Evolutionary conservation across 441 rosid species (phyloP), one percentile per base, ranked within the genome.

Genomic region (Omphalea diandra): DNA sequence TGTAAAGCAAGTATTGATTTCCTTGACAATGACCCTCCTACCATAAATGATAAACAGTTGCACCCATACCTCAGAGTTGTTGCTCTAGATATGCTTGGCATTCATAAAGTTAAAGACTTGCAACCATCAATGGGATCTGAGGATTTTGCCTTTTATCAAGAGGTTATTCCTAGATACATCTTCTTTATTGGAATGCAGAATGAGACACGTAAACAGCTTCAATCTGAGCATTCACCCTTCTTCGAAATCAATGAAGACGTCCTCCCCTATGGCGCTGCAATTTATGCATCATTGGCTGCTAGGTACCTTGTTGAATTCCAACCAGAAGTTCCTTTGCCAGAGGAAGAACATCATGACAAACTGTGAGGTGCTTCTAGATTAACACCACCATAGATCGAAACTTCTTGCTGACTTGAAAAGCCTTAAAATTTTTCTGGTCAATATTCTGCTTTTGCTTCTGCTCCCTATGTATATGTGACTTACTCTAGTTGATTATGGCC

Each of bases 261-360:
- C 7, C 83, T 91, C 76, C 94, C 97, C 63, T 87, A 87, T 52
- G 98, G 98, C 50, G 95, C 97, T 66, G 91, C 98, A 1, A 96
- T 94, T 65, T 97, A 94, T 47, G 96, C 95, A 58, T 88, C 97
- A 31, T 71, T 94, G 77, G 94, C 97, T 61, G 64, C 90, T 10
- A 81, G 84, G 22, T 84, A 81, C 74, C 92, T 91, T 77, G 83
- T 82, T n/a, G 74, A 83, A 57, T 74, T 68, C 36, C 80, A 73
- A 50, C 62, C 68, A 2, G 70, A 83, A 72, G 50, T 43, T 69
- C 77, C 76, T 35, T 63, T 64, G 5, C 73, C 52, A 0, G 69
- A 61, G 67, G 78, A 52, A 72, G 82, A 71, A 44, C 44, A 54
- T 54, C 85, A 74, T 26, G 97, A 93, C 60, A 97, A 93, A 84